Conservation (phyloP, 306 rosid genomes). For the Vigna radiata region DNA sequence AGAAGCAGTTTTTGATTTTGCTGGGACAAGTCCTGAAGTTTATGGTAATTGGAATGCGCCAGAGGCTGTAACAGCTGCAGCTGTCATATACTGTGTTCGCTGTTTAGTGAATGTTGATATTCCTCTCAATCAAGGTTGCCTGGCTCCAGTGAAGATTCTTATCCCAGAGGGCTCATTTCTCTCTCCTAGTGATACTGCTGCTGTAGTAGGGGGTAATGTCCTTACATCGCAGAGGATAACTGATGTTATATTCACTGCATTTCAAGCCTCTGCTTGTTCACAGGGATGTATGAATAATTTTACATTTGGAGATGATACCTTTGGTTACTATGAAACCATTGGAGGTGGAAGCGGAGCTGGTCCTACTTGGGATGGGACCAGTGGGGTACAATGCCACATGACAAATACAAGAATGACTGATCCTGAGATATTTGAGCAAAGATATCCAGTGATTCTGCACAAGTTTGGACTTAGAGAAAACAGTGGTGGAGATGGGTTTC, state of each 20-base stretch:
- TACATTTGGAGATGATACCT: constrained; percentile 90
- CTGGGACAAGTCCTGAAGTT: constrained; percentile 83
- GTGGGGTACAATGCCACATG: constrained; percentile 96
- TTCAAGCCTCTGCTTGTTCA: constrained; percentile 96
- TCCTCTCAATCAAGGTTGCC: constrained; percentile 97
- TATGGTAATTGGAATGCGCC: constrained; percentile 98
- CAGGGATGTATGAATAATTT: constrained; percentile 99
- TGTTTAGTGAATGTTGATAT: constrained; percentile 89
- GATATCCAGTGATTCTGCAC: constrained; percentile 85
- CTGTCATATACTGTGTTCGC: constrained; percentile 90
- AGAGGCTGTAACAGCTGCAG: constrained; percentile 94
- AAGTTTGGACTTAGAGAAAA: constrained; percentile 75
- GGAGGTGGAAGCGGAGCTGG: constrained; percentile 99
- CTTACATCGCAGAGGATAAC: constrained; percentile 96
- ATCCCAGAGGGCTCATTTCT: constrained; percentile 93
- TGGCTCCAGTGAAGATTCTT: constrained; percentile 92
- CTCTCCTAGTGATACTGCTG: constrained; percentile 89
- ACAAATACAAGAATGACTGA: constrained; percentile 97
- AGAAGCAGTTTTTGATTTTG: constrained; percentile 85
- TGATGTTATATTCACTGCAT: constrained; percentile 87
- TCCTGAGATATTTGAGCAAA: constrained; percentile 91
- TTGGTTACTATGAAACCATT: constrained; percentile 95
- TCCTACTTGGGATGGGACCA: constrained; percentile 90
- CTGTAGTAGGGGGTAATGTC: constrained; percentile 94
- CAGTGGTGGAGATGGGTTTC: constrained; percentile 85